Conservation (phyloP, 2,329 filamentous ascomycete species). For the Aspergillus neotritici region DNA sequence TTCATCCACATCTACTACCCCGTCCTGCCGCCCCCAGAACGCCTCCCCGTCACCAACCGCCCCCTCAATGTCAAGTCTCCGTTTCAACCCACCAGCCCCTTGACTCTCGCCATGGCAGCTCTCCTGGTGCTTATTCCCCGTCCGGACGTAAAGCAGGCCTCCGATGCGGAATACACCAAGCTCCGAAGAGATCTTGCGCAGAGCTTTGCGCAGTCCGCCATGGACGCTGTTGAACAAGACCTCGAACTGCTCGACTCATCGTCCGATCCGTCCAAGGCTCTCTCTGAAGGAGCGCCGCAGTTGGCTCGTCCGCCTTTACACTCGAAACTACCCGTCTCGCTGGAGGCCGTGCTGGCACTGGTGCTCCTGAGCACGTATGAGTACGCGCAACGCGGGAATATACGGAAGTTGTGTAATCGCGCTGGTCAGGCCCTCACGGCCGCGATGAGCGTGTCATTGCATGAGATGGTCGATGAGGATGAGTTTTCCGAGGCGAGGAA, state of each 20-base stretch:
- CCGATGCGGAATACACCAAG: slow-evolving; percentile 14
- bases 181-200: slow-evolving; percentile 21
- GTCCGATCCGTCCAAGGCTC: slow-evolving; percentile 2
- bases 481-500: slow-evolving; percentile 20
- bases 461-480: slow-evolving; percentile 17
- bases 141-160: slow-evolving; percentile 17
- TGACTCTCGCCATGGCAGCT: slow-evolving; percentile 25
- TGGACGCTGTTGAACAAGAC: slow-evolving; percentile 22
- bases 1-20: slow-evolving; percentile 29
- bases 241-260: slow-evolving; percentile 17
- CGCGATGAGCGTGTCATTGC: slow-evolving; percentile 23
- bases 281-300: slow-evolving; percentile 5
- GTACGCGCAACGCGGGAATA: slow-evolving; percentile 27
- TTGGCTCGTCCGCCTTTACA: slow-evolving; percentile 14
- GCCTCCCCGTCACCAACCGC: slow-evolving; percentile 12
- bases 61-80: slow-evolving; percentile 4
- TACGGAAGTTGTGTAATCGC: slow-evolving; percentile 25
- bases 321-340: slow-evolving; percentile 16
- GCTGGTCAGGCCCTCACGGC: slow-evolving; percentile 23
- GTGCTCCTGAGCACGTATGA: slow-evolving; percentile 26
- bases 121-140: slow-evolving; percentile 24
- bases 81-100: slow-evolving; percentile 20
- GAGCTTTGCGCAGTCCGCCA: slow-evolving; percentile 18
- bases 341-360: slow-evolving; percentile 26
- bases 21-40: slow-evolving; percentile 21